Base-by-base conservation (phyloP, 1,139 yeast species). In the Hyphopichia pseudoburtonii region DNA sequence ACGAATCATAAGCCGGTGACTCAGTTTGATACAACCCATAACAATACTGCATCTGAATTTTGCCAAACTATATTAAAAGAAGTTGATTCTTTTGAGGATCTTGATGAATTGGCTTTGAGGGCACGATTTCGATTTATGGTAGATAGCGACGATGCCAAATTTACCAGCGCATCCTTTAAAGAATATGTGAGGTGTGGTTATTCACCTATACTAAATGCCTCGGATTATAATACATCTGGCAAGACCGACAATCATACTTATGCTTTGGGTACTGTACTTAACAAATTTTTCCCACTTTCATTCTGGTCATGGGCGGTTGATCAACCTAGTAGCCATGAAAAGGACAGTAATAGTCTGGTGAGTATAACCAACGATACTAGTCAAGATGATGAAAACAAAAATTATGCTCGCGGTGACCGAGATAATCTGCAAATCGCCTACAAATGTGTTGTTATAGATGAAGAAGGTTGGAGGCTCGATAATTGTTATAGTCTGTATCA, bases 251-350 rank as follows among this genome's bases (percentile, higher is more conserved):
- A 40, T 28, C 39, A 38, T 18, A 30, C 48, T 2, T 50, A 45
- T 3, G 45, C 40, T 3, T 33, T 42, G 3, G 36, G 25, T 4
- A 22, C 17, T 7, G 43, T 61, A 6, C 47, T 61, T 25, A 44
- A 54, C 32, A 32, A 52, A 16, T 66, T 57, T 35, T 33, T 57
- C 0, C 69, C 70, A 1, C 38, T 47, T 14, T 51, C 65, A 7
- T 60, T 79, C 24, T 88, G 96, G 96, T 73, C 87, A 4, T 86
- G 95, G 95, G 73, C 70, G 2, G 61, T 68, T 1, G 66, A 69
- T 5, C 78, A 82, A 48, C 92, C 90, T 11, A 28, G 24, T 11
- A 12, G 3, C 26, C n/a, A 21, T 17, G n/a, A 5, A 11, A 19
- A 12, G 6, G 33, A 25, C n/a, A 19, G 25, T 12, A 21, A 22